Evolutionary conservation across 1,284 basidiomycete species (phyloP).

Genomic region (Ganoderma lucidum): DNA sequence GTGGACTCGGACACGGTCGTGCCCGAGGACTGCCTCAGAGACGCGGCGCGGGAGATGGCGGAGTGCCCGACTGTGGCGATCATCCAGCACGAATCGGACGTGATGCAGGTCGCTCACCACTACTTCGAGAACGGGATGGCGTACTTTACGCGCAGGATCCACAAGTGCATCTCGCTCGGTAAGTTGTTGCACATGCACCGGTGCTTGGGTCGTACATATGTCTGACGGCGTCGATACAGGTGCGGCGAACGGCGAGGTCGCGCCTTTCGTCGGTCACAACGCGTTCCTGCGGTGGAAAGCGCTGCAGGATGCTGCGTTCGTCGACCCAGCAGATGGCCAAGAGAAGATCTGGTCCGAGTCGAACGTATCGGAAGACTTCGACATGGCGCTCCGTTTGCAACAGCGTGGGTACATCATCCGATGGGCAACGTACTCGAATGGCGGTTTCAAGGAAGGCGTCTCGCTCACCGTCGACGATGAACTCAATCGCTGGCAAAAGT

Average conservation of each 20-base stretch:
- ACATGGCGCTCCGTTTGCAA: constrained; percentile 60
- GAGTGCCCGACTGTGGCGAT: constrained; percentile 59
- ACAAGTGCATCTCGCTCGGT: constrained; percentile 52
- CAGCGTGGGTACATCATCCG: constrained; percentile 59
- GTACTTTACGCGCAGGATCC: constrained; percentile 61
- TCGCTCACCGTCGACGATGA: constrained; percentile 60
- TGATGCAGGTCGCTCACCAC: constrained; percentile 64
- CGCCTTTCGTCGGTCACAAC: constrained; percentile 68
- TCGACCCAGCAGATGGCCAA: constrained; percentile 53
- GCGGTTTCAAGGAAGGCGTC: constrained; percentile 67
- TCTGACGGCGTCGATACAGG: constrained; percentile 32
- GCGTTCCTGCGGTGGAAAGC: constrained; percentile 67
- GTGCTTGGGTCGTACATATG: not conserved
- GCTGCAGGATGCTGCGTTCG: constrained; percentile 57
- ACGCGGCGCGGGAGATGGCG: constrained; percentile 65
- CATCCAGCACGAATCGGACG: constrained; percentile 60
- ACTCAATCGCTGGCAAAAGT: constrained; percentile 68
- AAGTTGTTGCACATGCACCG: not conserved
- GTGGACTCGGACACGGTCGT: constrained; percentile 67
- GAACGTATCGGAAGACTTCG: constrained; percentile 70
- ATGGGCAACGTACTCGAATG: constrained; percentile 64
- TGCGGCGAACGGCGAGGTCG: constrained; percentile 59
- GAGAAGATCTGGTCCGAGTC: constrained; percentile 64
- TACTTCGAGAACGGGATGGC: constrained; percentile 68
- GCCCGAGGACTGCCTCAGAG: constrained; percentile 65